Percentiles rank a stretch among this genome's conserved stretches.
These are phyloP conservation scores for Beauveria sp. DNA, from an alignment of 2,329 filamentous ascomycete genomes.

Conservation along the genomic window DNA sequence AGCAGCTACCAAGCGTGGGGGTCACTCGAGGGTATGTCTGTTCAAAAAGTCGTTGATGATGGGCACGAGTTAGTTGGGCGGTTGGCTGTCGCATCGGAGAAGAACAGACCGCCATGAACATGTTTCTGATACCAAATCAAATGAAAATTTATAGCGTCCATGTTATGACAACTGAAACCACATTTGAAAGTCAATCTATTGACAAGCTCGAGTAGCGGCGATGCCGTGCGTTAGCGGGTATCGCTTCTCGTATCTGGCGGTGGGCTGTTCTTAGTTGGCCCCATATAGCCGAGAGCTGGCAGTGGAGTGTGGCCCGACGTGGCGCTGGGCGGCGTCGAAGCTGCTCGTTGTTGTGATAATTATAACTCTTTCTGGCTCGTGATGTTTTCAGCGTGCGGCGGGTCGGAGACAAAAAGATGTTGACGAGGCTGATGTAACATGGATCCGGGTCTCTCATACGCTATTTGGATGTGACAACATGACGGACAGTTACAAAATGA, in stretches of 20 bases:
- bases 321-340: neutral
- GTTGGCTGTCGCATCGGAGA: too few species aligned
- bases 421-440: too few species aligned
- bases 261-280: neutral
- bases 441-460: too few species aligned
- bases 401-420: too few species aligned
- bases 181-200: neutral
- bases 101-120: too few species aligned
- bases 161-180: neutral
- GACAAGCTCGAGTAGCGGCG: neutral
- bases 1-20: too few species aligned
- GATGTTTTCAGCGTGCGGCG: neutral
- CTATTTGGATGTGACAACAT: neutral
- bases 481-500: neutral
- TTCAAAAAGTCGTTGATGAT: too few species aligned
- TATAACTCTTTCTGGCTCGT: neutral
- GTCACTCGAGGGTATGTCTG: too few species aligned
- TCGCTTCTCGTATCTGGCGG: neutral
- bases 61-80: too few species aligned
- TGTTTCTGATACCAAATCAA: too few species aligned
- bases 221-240: neutral
- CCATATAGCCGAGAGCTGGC: neutral
- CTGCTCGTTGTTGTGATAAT: neutral
- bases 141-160: neutral
- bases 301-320: neutral